Conservation (phyloP, 2,329 filamentous ascomycete genomes). For the Cryphonectria naterciae region DNA sequence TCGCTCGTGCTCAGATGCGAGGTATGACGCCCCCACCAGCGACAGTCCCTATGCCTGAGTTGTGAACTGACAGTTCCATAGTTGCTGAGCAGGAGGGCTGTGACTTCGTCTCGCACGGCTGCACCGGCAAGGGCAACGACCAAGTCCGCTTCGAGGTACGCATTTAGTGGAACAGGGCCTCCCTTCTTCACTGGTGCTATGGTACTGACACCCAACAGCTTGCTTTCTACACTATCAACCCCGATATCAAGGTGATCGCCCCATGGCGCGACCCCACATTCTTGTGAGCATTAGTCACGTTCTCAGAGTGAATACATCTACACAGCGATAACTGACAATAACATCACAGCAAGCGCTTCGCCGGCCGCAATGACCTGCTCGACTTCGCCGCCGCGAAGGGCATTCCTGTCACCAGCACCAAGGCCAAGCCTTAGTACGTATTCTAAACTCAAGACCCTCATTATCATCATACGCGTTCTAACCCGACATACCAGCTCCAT, state of each 20-base stretch:
- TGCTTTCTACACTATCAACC: constrained; percentile 50
- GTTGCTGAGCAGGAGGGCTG: constrained; percentile 67
- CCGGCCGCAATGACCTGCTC: constrained; percentile 71
- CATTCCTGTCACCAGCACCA: constrained; percentile 74
- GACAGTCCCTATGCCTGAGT: too few species aligned
- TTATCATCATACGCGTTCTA: not conserved
- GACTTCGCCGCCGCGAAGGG: constrained; percentile 69
- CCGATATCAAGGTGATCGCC: constrained; percentile 72
- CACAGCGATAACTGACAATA: not conserved
- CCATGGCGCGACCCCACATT: constrained; percentile 74
- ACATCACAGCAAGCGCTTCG: constrained; percentile 56
- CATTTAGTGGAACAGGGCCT: not conserved
- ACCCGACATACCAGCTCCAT: constrained; percentile 61
- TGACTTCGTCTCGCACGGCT: constrained; percentile 55
- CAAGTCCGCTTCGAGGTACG: constrained; percentile 64
- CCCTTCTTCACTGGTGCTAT: constrained; percentile 9
- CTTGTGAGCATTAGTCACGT: constrained; percentile 42
- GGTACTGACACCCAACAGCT: constrained; percentile 33
- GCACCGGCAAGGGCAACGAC: constrained; percentile 57
- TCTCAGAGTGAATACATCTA: not conserved
- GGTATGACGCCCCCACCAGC: constrained; percentile 7
- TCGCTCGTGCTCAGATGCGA: constrained; percentile 66
- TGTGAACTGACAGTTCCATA: constrained; percentile 34
- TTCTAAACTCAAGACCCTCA: not conserved
- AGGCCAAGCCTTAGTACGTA: constrained; percentile 51